Evolutionary conservation across 345 rosid species (phyloP).

Genomic region (Euclidium syriacum): DNA sequence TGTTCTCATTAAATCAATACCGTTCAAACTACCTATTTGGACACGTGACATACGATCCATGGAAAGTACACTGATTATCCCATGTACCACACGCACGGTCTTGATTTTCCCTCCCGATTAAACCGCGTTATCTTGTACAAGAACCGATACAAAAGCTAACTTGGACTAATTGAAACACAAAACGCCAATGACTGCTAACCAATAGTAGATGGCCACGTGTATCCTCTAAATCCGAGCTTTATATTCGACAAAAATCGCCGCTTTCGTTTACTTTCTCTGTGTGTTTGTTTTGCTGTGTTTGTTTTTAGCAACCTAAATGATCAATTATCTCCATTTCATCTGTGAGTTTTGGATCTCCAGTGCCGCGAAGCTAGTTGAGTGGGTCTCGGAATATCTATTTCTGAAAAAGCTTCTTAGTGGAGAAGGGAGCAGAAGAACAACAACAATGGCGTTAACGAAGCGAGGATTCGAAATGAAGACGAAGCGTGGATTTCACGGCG

Average conservation of each 20-base stretch:
- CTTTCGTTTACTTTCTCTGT: not conserved
- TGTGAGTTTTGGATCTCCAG: constrained; percentile 20
- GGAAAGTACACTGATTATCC: not conserved
- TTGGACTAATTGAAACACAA: not conserved
- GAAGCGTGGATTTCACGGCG: constrained; percentile 12
- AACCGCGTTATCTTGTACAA: not conserved
- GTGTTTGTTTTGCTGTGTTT: not conserved
- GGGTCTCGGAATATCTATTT: not conserved
- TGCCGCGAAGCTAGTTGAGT: not conserved
- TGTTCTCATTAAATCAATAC: not conserved
- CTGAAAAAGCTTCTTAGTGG: not conserved
- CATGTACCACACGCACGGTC: not conserved
- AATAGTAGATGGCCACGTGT: not conserved
- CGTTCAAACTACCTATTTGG: not conserved
- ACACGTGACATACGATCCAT: not conserved
- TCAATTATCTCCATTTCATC: constrained; percentile 25
- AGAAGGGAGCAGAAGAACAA: not conserved
- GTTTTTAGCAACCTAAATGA: not conserved
- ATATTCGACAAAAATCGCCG: not conserved
- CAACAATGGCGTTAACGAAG: constrained; percentile 41
- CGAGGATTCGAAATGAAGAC: constrained; percentile 28
- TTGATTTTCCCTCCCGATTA: not conserved
- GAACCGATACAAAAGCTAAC: not conserved
- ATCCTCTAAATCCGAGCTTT: not conserved
- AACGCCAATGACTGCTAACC: constrained; percentile 15